Base-by-base conservation (phyloP, 805 yeast genomes). In the Pichia californica region DNA sequence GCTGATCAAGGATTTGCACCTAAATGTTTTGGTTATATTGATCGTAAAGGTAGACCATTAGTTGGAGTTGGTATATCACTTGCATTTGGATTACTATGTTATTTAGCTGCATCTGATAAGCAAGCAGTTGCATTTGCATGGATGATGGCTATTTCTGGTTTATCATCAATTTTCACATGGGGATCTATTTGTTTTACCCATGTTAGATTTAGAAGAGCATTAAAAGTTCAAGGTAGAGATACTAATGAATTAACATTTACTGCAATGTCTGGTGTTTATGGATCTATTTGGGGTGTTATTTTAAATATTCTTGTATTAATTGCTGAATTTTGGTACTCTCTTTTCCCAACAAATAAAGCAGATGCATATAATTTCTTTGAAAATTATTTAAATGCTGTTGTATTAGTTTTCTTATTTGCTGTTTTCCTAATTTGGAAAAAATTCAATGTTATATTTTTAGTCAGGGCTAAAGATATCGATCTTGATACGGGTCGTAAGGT, bases 311-410 rank as follows among this genome's bases (percentile, higher is more conserved):
- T 82, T 44, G 79, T 86, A 49, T 68, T 88, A 47, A 66, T 76
- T 44, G 86, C 88, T 26, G 89, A 84, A 65, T 84, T 87, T 70
- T 87, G 91, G 87, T 71, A 81, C 46, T 89, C 93, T 7, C 65
- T 83, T 33, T 85, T 71, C 71, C 95, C 95, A 43, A 57, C 78
- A 36, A 77, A 78, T 13, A 68, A 46, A 7, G 76, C 83, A 41
- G 69, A 65, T 57, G 84, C 86, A 8, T 54, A 62, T 31, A 63
- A 53, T 36, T 86, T 86, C 71, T 86, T 86, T 69, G 66, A 73
- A 57, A 67, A 76, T 21, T 85, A 80, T 62, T 67, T 86, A 53
- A 77, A 87, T 11, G 69, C 72, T 45, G 85, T 86, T 16, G 73
- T 84, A 37, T 68, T 82, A 32, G 43, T 85, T 30, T 74, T 62